Base-by-base conservation (phyloP, 2,329 filamentous ascomycete genomes). In the Fonsecaea multimorphosa region DNA sequence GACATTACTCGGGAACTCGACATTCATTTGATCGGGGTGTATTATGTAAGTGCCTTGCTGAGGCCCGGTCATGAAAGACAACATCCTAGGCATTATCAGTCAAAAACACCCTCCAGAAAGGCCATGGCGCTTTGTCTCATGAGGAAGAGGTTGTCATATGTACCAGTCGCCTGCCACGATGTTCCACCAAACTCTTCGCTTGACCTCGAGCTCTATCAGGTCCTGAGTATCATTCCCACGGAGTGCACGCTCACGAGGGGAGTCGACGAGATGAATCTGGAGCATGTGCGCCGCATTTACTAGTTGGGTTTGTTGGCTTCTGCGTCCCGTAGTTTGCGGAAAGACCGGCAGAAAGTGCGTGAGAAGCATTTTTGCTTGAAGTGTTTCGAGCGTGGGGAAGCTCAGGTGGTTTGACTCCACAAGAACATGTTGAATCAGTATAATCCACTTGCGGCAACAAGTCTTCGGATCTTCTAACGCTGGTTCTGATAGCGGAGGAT, bases 1-100 rank as follows among this genome's bases (percentile, higher is more conserved):
- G 44, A 51, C 14, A n/a, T 51, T 51, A 14, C 44, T 51, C 44
- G 44, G 44, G n/a, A 51, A 51, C 44, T 51, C 44, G 44, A 51
- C 44, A 11, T 51, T 51, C 44, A 51, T 51, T 14, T 51, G 44
- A 27, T 51, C 44, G 19, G 44, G 44, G 24, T 51, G 44, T 9
- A 51, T 19, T 4, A 51, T 51, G 44, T 51, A 51, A 8, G 44
- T 51, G 44, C 44, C 44, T n/a, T 7, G 44, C 24, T 51, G 44
- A 9, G 44, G 44, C 24, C 44, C 44, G 44, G n/a, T 19, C 44
- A 51, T 51, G 44, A 51, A 51, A 2, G 44, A 51, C 44, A 51
- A n/a, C 44, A 51, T 51, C 44, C 44, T 51, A 51, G 29, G 32
- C 11, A 34, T 34, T 12, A 9, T 34, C 11, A 34, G 32, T 34